These are phyloP conservation scores for Diaporthe vaccinii DNA, from an alignment of 2,329 filamentous ascomycete genomes.

Conservation along the genomic window DNA sequence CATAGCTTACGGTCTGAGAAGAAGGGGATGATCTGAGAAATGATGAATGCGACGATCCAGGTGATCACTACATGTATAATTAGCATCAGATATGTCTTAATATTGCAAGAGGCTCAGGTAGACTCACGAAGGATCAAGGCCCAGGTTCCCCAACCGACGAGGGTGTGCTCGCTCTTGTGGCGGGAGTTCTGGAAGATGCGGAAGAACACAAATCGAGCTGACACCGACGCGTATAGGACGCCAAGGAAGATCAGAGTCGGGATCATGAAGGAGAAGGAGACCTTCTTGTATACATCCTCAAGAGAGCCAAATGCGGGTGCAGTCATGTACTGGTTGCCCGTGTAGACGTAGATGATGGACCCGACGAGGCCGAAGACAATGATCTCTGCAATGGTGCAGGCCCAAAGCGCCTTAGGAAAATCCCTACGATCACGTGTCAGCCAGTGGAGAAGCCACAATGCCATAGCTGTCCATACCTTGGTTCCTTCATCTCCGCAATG, in stretches of 20 bases:
- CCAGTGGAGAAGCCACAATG: too few relatives aligned
- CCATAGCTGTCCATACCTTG: constrained; percentile 55
- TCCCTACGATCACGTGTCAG: constrained; percentile 63
- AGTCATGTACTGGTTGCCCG: constrained; percentile 90
- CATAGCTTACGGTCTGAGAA: constrained; percentile 77
- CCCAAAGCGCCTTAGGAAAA: constrained; percentile 93
- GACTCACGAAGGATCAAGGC: constrained; percentile 74
- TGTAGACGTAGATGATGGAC: constrained; percentile 85
- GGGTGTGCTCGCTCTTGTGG: constrained; percentile 85
- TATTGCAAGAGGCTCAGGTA: constrained; percentile 33
- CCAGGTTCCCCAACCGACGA: constrained; percentile 86
- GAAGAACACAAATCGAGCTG: constrained; percentile 92
- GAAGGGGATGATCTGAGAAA: constrained; percentile 94
- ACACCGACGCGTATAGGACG: constrained; percentile 90
- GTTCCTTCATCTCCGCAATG: constrained; percentile 91
- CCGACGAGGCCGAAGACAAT: constrained; percentile 89
- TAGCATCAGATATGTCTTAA: constrained; percentile 14
- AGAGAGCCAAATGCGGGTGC: constrained; percentile 90
- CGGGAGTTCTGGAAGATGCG: constrained; percentile 83
- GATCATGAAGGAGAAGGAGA: constrained; percentile 95
- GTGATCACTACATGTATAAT: constrained; percentile 61
- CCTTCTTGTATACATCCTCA: constrained; percentile 84
- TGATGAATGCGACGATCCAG: constrained; percentile 92
- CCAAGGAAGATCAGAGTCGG: constrained; percentile 94
- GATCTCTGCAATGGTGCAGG: constrained; percentile 89